Conservation (phyloP, 2,329 filamentous ascomycete species). For the Talaromyces funiculosus region DNA sequence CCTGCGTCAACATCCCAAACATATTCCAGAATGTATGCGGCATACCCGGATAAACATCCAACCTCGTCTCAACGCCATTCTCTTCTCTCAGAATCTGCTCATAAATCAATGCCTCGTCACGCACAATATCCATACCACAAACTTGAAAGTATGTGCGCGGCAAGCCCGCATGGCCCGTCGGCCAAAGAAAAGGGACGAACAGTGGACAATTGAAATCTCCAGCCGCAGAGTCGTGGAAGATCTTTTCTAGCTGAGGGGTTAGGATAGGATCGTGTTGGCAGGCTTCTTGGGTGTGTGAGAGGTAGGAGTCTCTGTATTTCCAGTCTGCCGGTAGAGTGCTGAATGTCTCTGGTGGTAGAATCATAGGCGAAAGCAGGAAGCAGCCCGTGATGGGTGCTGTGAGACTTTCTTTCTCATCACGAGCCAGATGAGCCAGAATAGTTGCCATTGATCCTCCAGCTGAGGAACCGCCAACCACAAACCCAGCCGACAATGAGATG, state of each 20-base stretch:
- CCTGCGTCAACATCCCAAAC: constrained; percentile 8
- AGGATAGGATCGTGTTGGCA: constrained; percentile 20
- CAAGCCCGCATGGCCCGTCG: constrained; percentile 23
- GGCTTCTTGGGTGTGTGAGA: constrained; percentile 27
- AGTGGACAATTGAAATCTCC: background rate
- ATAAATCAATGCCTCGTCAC: constrained; percentile 24
- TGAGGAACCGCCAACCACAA: constrained; percentile 47
- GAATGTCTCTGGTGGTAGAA: constrained; percentile 30
- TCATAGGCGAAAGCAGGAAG: constrained; percentile 23
- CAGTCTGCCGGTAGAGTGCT: constrained; percentile 18
- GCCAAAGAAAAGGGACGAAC: constrained; percentile 5
- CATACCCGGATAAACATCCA: constrained; percentile 28
- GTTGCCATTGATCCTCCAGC: constrained; percentile 41
- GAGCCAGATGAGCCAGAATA: constrained; percentile 28
- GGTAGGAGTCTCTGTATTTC: constrained; percentile 15
- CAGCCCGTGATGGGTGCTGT: constrained; percentile 42
- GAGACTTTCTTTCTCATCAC: constrained; percentile 30
- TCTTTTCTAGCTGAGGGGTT: constrained; percentile 23
- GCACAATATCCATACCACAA: constrained; percentile 23
- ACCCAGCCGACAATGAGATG: constrained; percentile 39
- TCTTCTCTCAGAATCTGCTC: constrained; percentile 20
- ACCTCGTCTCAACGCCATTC: constrained; percentile 23
- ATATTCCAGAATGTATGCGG: constrained; percentile 28
- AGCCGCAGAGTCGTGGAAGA: constrained; percentile 4
- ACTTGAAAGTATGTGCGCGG: constrained; percentile 24